Conservation (phyloP, 2,329 filamentous ascomycete species). For the Fusarium paranaense region DNA sequence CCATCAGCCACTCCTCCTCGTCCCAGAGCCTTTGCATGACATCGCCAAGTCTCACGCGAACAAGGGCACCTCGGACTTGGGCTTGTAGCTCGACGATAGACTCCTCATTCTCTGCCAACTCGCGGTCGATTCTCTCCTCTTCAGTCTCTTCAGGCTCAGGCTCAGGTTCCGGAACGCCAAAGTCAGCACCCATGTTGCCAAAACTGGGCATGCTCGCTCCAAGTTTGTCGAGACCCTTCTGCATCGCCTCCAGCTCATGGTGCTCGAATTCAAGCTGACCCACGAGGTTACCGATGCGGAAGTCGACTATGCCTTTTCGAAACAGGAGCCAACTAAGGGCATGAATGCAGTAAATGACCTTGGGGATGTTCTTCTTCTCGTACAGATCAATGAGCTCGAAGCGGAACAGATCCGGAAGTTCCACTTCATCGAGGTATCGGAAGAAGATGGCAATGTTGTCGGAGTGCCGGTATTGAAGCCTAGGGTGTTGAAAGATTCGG, state of each 20-base stretch:
- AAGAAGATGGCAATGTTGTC: slow-evolving; percentile 99
- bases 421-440: slow-evolving; percentile 89
- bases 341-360: slow-evolving; percentile 99
- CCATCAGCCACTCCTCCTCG: slow-evolving; percentile 79
- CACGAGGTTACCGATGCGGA: slow-evolving; percentile 95
- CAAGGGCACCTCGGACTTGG: slow-evolving; percentile 83
- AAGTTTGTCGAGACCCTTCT: slow-evolving; percentile 95
- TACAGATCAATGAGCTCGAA: slow-evolving; percentile 98
- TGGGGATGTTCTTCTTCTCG: slow-evolving; percentile 99
- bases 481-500: slow-evolving; percentile 87
- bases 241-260: slow-evolving; percentile 95
- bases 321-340: slow-evolving; percentile 97
- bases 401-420: slow-evolving; percentile 93
- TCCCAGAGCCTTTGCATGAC: slow-evolving; percentile 94
- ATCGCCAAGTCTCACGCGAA: slow-evolving; percentile 80
- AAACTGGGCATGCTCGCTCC: slow-evolving; percentile 98
- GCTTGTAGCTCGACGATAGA: slow-evolving; percentile 84
- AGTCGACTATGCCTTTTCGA: slow-evolving; percentile 93
- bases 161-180: slow-evolving; percentile 80
- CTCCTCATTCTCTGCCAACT: slow-evolving; percentile 80
- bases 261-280: slow-evolving; percentile 98
- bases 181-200: slow-evolving; percentile 95
- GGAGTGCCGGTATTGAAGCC: slow-evolving; percentile 92
- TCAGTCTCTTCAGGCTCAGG: slow-evolving; percentile 88
- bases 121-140: slow-evolving; percentile 86